phyloP scores from a whole-genome alignment of 352 stramenopile species.

The Hyaloperonospora brassicae region DNA sequence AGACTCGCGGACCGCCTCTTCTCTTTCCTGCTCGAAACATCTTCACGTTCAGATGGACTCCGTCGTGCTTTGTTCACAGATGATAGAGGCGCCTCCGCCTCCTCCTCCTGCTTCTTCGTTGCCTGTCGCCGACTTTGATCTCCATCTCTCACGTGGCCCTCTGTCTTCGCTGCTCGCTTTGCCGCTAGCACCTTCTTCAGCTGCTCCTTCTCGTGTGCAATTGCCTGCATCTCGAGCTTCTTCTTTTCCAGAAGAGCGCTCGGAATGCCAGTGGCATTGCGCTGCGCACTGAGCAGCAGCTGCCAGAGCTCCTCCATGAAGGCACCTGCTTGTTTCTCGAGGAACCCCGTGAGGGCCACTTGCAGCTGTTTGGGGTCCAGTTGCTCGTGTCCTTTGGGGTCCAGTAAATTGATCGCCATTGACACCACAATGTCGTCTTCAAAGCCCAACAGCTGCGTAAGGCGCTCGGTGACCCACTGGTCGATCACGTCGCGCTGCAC shows the following conservation, averaged over 20 bases:
- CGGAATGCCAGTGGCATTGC: constrained; percentile 83
- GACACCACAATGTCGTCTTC: constrained; percentile 89
- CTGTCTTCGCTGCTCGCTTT: constrained; percentile 31
- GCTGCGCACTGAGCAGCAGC: constrained; percentile 84
- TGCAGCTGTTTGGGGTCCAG: constrained; percentile 85
- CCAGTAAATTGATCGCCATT: constrained; percentile 78
- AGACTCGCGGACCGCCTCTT: constrained; percentile 15
- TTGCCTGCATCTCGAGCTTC: constrained; percentile 79
- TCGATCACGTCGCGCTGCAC: constrained; percentile 87
- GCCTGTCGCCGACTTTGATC: neutral
- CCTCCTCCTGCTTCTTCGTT: neutral
- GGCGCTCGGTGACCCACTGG: constrained; percentile 81
- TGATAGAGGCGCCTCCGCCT: neutral
- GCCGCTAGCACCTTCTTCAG: constrained; percentile 50
- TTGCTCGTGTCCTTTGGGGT: constrained; percentile 60
- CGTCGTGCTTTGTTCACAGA: constrained; percentile 5
- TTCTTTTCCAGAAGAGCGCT: constrained; percentile 84
- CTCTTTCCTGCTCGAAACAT: neutral
- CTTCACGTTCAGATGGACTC: neutral
- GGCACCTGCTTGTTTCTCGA: constrained; percentile 77
- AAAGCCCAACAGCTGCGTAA: constrained; percentile 84
- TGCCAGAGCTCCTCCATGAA: constrained; percentile 89
- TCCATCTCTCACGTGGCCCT: neutral
- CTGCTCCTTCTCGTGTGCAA: constrained; percentile 45
- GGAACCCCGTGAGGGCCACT: constrained; percentile 84